Percentiles rank a stretch among this genome's conserved stretches.
phyloP scores from a whole-genome alignment of 2,329 filamentous ascomycete species.

The Xylariaceae sp. region DNA sequence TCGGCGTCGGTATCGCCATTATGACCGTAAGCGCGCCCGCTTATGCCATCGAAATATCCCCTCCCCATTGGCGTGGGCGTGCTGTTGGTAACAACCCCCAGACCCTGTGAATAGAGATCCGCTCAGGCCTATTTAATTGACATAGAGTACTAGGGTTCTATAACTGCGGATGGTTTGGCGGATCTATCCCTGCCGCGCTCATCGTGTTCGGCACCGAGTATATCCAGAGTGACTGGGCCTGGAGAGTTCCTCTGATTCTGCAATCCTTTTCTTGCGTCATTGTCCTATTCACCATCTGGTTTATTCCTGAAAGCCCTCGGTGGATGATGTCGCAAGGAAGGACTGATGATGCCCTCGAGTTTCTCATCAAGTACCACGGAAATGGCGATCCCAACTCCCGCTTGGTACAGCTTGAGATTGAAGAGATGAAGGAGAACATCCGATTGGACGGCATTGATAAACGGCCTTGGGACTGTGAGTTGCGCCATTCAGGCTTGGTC shows the following conservation, averaged over 20 bases:
- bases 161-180: conserved; percentile 52
- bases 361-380: conserved; percentile 42
- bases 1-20: conserved; percentile 44
- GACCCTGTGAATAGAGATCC: not conserved
- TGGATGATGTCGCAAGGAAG: conserved; percentile 41
- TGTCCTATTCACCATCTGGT: conserved; percentile 37
- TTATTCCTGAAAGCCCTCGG: conserved; percentile 41
- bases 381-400: conserved; percentile 39
- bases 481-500: not conserved
- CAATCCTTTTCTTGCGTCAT: conserved; percentile 44
- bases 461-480: conserved; percentile 43
- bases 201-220: conserved; percentile 46
- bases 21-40: conserved; percentile 48
- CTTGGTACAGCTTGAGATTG: conserved; percentile 40
- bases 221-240: conserved; percentile 44
- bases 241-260: conserved; percentile 47
- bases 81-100: conserved; percentile 36
- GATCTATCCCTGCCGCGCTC: conserved; percentile 47
- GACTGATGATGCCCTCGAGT: conserved; percentile 39
- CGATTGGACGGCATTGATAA: conserved; percentile 45
- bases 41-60: conserved; percentile 45
- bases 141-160: conserved; percentile 39
- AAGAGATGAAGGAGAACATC: conserved; percentile 43
- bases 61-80: conserved; percentile 48
- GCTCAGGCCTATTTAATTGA: conserved; percentile 2